phyloP scores from a whole-genome alignment of 495 filamentous ascomycete species.

The Aspergillus saccharolyticus region DNA sequence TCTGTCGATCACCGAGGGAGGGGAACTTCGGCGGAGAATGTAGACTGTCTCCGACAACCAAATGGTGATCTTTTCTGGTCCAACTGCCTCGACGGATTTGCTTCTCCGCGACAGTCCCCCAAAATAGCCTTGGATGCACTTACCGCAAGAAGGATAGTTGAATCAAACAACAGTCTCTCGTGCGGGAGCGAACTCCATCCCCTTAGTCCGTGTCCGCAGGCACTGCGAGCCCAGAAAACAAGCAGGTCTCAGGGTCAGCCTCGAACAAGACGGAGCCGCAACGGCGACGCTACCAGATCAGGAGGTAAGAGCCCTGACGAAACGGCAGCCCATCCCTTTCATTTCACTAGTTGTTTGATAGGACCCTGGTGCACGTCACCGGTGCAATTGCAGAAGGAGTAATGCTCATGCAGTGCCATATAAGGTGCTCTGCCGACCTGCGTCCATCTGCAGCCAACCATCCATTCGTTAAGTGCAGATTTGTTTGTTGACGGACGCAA shows the following conservation, averaged over 20 bases:
- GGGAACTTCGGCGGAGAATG: slow-evolving; percentile 1
- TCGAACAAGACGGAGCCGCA: slow-evolving; percentile 3
- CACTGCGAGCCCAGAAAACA: no score
- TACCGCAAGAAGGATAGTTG: slow-evolving; percentile 9
- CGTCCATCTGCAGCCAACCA: slow-evolving; percentile 2
- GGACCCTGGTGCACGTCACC: slow-evolving; percentile 20
- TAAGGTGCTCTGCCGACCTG: slow-evolving; percentile 14
- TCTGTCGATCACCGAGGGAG: slow-evolving; percentile 14
- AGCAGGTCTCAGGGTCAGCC: no score
- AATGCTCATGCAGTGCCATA: slow-evolving; percentile 14
- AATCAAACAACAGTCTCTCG: slow-evolving; percentile 8
- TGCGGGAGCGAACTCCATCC: slow-evolving; percentile 9
- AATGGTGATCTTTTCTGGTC: slow-evolving; percentile 3
- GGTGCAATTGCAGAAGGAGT: background rate
- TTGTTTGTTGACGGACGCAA: slow-evolving; percentile 11
- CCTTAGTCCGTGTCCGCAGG: slow-evolving; percentile 1
- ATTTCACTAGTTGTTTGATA: slow-evolving; percentile 22
- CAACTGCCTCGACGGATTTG: background rate
- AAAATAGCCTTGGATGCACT: slow-evolving; percentile 10
- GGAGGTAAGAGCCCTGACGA: slow-evolving; percentile 9
- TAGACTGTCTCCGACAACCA: slow-evolving; percentile 1
- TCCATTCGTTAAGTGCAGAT: slow-evolving; percentile 16
- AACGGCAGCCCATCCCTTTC: slow-evolving; percentile 8
- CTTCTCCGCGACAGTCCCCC: slow-evolving; percentile 6
- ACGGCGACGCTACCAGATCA: slow-evolving; percentile 11